phyloP scores from a whole-genome alignment of 257 asterid genomes.

The Fraxinus excelsior region DNA sequence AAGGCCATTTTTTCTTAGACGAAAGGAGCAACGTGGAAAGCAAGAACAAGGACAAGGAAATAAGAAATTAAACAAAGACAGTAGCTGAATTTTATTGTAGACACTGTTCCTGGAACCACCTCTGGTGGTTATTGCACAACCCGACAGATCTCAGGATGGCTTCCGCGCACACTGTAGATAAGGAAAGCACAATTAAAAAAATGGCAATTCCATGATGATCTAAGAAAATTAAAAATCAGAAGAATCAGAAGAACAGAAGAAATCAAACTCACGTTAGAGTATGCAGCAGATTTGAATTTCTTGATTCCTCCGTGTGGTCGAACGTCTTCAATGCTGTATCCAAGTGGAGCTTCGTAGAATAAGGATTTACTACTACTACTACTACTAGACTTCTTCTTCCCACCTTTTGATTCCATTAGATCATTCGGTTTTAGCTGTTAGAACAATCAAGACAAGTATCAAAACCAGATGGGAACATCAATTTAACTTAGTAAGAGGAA shows the following conservation, averaged over 20 bases:
- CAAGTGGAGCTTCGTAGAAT: conserved; percentile 86
- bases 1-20: conserved; percentile 45
- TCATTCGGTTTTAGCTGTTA: conserved; percentile 48
- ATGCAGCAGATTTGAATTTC: conserved; percentile 97
- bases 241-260: neutral
- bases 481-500: neutral
- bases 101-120: conserved; percentile 14
- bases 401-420: conserved; percentile 72
- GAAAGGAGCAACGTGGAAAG: conserved; percentile 26
- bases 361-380: conserved; percentile 49
- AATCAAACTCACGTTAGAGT: conserved; percentile 73
- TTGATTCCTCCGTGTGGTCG: conserved; percentile 91
- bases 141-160: conserved; percentile 66
- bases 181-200: neutral
- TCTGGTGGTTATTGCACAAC: conserved; percentile 32
- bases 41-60: conserved; percentile 14
- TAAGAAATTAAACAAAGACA: conserved; percentile 20
- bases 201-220: neutral
- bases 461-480: conserved; percentile 5
- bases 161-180: conserved; percentile 74
- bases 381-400: conserved; percentile 79
- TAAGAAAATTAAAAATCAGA: neutral
- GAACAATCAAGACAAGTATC: conserved; percentile 16
- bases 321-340: conserved; percentile 90
- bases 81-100: neutral